Percentiles rank a stretch among this genome's conserved stretches.
Conservation (phyloP, 257 asterid species). For the Voacanga thouarsii region DNA sequence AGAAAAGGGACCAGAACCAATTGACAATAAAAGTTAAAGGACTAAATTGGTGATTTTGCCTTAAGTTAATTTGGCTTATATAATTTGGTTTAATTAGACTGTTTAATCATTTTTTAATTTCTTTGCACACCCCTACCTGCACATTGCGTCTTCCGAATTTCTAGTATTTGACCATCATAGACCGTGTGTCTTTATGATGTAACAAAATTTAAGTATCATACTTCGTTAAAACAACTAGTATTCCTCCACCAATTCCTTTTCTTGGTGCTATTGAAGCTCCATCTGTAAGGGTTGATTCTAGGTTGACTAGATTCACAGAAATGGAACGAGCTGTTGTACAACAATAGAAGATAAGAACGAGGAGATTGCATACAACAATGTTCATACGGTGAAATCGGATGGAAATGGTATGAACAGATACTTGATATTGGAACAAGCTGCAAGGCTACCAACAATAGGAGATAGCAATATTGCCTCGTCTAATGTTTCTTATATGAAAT, state of each 20-base stretch:
- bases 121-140: too few relatives aligned
- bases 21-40: too few relatives aligned
- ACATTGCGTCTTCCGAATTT: too few relatives aligned
- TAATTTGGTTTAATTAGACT: too few relatives aligned
- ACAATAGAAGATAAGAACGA: not conserved
- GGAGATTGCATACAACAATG: too few relatives aligned
- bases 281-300: not conserved
- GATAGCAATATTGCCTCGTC: not conserved
- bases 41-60: too few relatives aligned
- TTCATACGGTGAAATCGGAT: not conserved
- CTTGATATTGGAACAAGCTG: conserved; percentile 4
- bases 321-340: not conserved
- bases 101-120: too few relatives aligned
- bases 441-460: not conserved
- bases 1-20: too few relatives aligned
- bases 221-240: not conserved
- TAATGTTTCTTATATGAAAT: not conserved
- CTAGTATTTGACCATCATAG: too few relatives aligned
- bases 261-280: not conserved
- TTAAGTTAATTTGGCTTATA: too few relatives aligned
- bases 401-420: not conserved
- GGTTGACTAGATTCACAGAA: not conserved
- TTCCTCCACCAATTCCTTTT: not conserved
- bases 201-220: too few relatives aligned
- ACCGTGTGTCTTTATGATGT: too few relatives aligned